A percentile compares a stretch with the other conserved stretches of the same genome.
phyloP scores from a whole-genome alignment of 2,329 filamentous ascomycete genomes.

The Verruconis gallopava region DNA sequence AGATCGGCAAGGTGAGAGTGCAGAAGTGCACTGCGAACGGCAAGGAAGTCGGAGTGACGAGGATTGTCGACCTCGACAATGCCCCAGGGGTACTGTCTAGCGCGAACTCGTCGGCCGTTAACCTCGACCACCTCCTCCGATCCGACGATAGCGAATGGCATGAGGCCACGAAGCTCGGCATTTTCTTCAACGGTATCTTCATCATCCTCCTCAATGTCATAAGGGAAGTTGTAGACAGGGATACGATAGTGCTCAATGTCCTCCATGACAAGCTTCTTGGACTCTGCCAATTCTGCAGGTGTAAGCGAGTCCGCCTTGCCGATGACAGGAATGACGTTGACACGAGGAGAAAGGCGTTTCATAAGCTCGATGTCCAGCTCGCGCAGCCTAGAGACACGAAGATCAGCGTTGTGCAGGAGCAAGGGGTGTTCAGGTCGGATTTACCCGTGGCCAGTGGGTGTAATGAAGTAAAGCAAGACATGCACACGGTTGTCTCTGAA shows the following conservation, averaged over 20 bases:
- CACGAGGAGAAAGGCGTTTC: constrained; percentile 95
- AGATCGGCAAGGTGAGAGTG: constrained; percentile 97
- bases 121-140: constrained; percentile 94
- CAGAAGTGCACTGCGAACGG: constrained; percentile 87
- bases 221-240: constrained; percentile 99
- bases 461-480: constrained; percentile 98
- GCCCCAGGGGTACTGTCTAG: constrained; percentile 97
- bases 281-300: constrained; percentile 90
- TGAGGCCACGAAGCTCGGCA: constrained; percentile 87
- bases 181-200: constrained; percentile 99
- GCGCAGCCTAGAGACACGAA: constrained; percentile 54
- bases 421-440: constrained; percentile 17
- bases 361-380: constrained; percentile 99
- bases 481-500: constrained; percentile 99
- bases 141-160: constrained; percentile 98
- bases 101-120: constrained; percentile 80
- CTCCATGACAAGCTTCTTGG: constrained; percentile 99
- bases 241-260: constrained; percentile 99
- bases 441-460: constrained; percentile 88
- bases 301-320: constrained; percentile 97
- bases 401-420: constrained; percentile 13
- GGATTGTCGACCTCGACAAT: constrained; percentile 98
- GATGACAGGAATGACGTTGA: constrained; percentile 98
- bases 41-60: constrained; percentile 95
- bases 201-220: constrained; percentile 98